phyloP scores from a whole-genome alignment of 306 rosid genomes.

The Phaseolus lunatus region DNA sequence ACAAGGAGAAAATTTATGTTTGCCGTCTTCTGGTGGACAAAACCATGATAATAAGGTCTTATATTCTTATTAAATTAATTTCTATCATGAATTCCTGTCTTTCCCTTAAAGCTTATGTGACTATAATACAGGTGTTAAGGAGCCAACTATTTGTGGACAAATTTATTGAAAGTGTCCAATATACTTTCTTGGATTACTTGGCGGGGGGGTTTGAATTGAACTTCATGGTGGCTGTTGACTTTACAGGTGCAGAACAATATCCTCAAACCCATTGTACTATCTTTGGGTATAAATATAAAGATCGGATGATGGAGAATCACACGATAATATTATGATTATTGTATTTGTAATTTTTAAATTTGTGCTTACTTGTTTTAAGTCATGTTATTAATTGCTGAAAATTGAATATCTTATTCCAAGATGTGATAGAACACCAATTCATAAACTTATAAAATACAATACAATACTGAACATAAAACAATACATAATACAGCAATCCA shows the following conservation, averaged over 20 bases:
- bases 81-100: slow-evolving; percentile 32
- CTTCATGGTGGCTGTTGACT: slow-evolving; percentile 97
- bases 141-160: slow-evolving; percentile 86
- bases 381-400: not conserved
- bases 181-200: slow-evolving; percentile 94
- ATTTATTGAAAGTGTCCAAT: slow-evolving; percentile 70
- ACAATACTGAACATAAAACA: not conserved
- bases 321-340: not conserved
- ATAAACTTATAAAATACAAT: not conserved
- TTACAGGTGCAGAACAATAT: slow-evolving; percentile 66
- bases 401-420: not conserved
- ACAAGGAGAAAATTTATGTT: slow-evolving; percentile 69
- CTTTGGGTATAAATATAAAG: slow-evolving; percentile 2
- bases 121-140: slow-evolving; percentile 68
- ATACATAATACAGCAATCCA: not conserved
- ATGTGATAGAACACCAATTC: not conserved
- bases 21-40: slow-evolving; percentile 66
- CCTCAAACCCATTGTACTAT: slow-evolving; percentile 15
- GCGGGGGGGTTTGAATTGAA: slow-evolving; percentile 89
- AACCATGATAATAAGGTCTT: slow-evolving; percentile 82
- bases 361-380: not conserved
- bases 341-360: not conserved
- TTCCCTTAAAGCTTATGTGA: slow-evolving; percentile 44
- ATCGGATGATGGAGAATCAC: not conserved
- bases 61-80: slow-evolving; percentile 44